A percentile compares a stretch with the other conserved stretches of the same genome.
Conservation (phyloP, 768 basidiomycete genomes). For the Naganishia randhawae region DNA sequence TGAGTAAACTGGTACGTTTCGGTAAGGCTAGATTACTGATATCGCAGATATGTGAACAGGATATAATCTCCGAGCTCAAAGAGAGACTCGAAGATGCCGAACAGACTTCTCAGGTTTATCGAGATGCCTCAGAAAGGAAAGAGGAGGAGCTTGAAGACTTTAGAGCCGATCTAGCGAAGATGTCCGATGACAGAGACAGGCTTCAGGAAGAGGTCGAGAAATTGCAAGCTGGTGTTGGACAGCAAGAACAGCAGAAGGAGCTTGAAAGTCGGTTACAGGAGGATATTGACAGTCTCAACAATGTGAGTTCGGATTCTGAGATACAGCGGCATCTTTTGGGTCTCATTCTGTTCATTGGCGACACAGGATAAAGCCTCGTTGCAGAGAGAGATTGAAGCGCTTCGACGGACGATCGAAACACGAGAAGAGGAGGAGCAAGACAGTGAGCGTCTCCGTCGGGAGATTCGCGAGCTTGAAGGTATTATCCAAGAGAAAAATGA, state of each 20-base stretch:
- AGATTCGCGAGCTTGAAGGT: conserved; percentile 15
- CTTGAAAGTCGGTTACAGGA: conserved; percentile 24
- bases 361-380: conserved; percentile 40
- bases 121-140: conserved; percentile 5
- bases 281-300: conserved; percentile 16
- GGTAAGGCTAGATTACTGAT: conserved; percentile 35
- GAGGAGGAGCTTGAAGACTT: conserved; percentile 14
- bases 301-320: conserved; percentile 5
- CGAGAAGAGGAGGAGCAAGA: conserved; percentile 36
- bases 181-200: conserved; percentile 69
- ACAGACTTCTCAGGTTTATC: background rate
- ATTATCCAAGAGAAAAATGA: conserved; percentile 67
- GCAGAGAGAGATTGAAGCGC: conserved; percentile 38
- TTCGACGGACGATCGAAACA: conserved; percentile 35
- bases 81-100: conserved; percentile 35
- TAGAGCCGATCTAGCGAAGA: conserved; percentile 42
- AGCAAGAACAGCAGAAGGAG: conserved; percentile 68
- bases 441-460: conserved; percentile 27
- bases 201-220: conserved; percentile 64
- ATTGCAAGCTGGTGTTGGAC: conserved; percentile 64
- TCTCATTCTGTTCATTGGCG: background rate
- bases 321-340: background rate
- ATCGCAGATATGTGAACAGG: conserved; percentile 36
- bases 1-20: background rate
- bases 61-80: conserved; percentile 32